These are phyloP conservation scores for Halophytophthora polymorphica DNA, from an alignment of 352 stramenopile species.

Conservation along the genomic window DNA sequence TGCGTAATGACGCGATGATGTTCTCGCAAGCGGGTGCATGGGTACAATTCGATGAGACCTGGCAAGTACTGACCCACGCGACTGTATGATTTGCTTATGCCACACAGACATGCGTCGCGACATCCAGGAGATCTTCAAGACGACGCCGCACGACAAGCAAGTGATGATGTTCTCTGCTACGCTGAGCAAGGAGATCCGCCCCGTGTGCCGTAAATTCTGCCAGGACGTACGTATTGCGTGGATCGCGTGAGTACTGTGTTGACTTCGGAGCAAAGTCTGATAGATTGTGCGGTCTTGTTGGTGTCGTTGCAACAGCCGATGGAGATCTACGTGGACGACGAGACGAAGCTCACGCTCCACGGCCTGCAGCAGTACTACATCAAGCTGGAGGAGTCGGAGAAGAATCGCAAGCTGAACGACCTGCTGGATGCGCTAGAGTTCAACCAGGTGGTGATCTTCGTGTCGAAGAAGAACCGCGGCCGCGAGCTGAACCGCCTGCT, in stretches of 20 bases:
- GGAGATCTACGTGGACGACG: constrained; percentile 99
- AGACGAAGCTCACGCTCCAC: constrained; percentile 99
- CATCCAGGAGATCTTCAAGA: constrained; percentile 99
- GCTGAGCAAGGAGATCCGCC: constrained; percentile 98
- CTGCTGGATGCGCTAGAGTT: constrained; percentile 99
- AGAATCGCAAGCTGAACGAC: constrained; percentile 99
- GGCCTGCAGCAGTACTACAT: constrained; percentile 99
- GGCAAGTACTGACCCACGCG: not conserved
- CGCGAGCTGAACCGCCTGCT: constrained; percentile 98
- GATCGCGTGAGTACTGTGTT: not conserved
- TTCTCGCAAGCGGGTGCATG: not conserved
- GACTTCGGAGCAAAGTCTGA: not conserved
- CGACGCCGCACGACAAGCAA: constrained; percentile 99
- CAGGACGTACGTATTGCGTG: constrained; percentile 87
- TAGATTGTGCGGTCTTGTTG: constrained; percentile 1
- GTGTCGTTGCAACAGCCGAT: constrained; percentile 79
- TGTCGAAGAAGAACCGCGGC: constrained; percentile 96
- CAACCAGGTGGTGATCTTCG: constrained; percentile 99
- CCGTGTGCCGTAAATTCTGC: constrained; percentile 99
- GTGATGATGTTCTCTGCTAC: constrained; percentile 99
- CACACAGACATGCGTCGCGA: constrained; percentile 96
- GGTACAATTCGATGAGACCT: not conserved
- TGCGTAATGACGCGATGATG: constrained; percentile 28
- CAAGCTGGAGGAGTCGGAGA: constrained; percentile 98
- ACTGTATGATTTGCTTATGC: not conserved